Conservation (phyloP, 805 yeast species). For the Candida suzukii region DNA sequence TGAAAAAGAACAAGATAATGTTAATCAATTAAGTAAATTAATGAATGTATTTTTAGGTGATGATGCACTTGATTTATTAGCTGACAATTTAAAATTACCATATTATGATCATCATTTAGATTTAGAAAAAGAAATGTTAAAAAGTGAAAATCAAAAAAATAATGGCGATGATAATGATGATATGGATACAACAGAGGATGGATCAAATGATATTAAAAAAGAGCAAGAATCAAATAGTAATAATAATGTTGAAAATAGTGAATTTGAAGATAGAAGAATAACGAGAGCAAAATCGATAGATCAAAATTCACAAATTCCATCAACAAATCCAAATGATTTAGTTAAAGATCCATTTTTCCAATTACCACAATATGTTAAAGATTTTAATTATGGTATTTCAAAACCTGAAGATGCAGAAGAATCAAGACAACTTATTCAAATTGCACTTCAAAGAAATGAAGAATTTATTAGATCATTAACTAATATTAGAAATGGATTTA, state of each 20-base stretch:
- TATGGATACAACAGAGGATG: slow-evolving; percentile 17
- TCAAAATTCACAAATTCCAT: not conserved
- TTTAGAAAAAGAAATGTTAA: slow-evolving; percentile 16
- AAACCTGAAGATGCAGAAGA: slow-evolving; percentile 55
- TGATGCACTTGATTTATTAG: slow-evolving; percentile 62
- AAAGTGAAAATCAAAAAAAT: slow-evolving; percentile 2
- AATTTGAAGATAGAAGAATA: slow-evolving; percentile 9
- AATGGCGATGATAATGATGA: slow-evolving; percentile 4
- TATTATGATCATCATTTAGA: slow-evolving; percentile 60
- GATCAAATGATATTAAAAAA: slow-evolving; percentile 13
- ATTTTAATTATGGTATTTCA: slow-evolving; percentile 43
- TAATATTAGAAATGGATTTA: slow-evolving; percentile 66
- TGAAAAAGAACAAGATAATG: slow-evolving; percentile 73
- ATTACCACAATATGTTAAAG: slow-evolving; percentile 42
- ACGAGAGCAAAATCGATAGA: slow-evolving; percentile 8
- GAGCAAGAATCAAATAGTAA: too few species aligned
- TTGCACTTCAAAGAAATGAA: slow-evolving; percentile 73
- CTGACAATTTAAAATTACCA: slow-evolving; percentile 59
- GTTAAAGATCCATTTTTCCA: slow-evolving; percentile 58
- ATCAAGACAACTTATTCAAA: slow-evolving; percentile 67
- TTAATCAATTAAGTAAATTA: slow-evolving; percentile 62
- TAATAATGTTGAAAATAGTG: slow-evolving; percentile 7
- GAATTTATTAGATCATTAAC: slow-evolving; percentile 79
- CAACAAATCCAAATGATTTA: slow-evolving; percentile 5
- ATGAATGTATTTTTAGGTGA: slow-evolving; percentile 83